phyloP scores from a whole-genome alignment of 257 asterid species.

The Fraxinus americana region DNA sequence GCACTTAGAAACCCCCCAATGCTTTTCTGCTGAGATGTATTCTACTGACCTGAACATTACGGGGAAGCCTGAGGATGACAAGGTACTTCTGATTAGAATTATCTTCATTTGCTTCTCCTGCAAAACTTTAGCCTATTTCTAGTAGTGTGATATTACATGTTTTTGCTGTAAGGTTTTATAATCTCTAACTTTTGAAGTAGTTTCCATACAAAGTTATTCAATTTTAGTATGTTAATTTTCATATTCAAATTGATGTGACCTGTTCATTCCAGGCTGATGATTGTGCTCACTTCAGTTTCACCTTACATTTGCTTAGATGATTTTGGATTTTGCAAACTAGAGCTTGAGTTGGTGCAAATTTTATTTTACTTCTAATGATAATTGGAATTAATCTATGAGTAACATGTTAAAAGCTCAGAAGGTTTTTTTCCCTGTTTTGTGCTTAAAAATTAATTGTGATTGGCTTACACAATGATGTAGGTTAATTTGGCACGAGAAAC shows the following conservation, averaged over 20 bases:
- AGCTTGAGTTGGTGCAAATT: conserved; percentile 1
- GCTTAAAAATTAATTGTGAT: not conserved
- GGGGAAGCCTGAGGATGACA: conserved; percentile 95
- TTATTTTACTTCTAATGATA: conserved; percentile 13
- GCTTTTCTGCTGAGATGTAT: conserved; percentile 96
- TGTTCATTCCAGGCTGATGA: not conserved
- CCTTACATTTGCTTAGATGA: conserved; percentile 7
- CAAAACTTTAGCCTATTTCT: conserved; percentile 1
- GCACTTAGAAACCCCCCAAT: conserved; percentile 86
- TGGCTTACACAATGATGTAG: conserved; percentile 42
- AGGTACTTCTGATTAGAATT: conserved; percentile 46
- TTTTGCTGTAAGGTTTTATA: not conserved
- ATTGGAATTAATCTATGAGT: not conserved
- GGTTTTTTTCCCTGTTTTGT: not conserved
- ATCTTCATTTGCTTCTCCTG: not conserved
- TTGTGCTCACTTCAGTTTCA: conserved; percentile 18
- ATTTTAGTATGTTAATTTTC: not conserved
- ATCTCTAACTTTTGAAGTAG: not conserved
- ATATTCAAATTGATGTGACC: not conserved
- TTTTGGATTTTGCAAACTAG: conserved; percentile 14
- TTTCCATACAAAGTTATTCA: not conserved
- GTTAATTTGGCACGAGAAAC: conserved; percentile 96
- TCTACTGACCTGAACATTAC: conserved; percentile 76
- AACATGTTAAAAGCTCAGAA: not conserved
- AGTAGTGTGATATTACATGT: not conserved